phyloP scores from a whole-genome alignment of 2,329 filamentous ascomycete genomes.

The Fonsecaea erecta region DNA sequence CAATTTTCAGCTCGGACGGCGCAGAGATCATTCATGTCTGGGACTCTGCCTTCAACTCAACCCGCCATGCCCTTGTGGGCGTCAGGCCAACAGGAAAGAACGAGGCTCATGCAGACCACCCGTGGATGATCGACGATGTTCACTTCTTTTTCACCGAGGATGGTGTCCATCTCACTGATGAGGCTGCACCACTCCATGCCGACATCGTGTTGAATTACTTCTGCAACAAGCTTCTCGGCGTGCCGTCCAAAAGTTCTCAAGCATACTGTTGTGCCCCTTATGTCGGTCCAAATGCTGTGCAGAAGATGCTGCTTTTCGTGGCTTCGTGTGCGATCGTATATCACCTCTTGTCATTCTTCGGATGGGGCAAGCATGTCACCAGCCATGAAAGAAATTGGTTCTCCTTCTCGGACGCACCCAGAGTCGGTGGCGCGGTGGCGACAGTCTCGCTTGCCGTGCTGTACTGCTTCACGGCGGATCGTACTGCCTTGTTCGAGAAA shows the following conservation, averaged over 20 bases:
- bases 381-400: not conserved
- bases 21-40: constrained; percentile 4
- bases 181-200: constrained; percentile 54
- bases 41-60: constrained; percentile 11
- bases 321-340: constrained; percentile 7
- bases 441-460: constrained; percentile 39
- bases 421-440: constrained; percentile 1
- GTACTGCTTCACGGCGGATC: constrained; percentile 61
- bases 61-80: not conserved
- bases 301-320: constrained; percentile 40
- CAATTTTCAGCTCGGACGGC: constrained; percentile 2
- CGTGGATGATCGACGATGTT: constrained; percentile 52
- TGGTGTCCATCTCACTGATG: constrained; percentile 56
- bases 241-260: constrained; percentile 51
- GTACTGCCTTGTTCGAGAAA: constrained; percentile 60
- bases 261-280: constrained; percentile 61
- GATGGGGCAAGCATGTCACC: not conserved
- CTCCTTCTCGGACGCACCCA: not conserved
- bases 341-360: constrained; percentile 5
- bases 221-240: constrained; percentile 56
- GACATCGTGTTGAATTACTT: constrained; percentile 60
- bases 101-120: constrained; percentile 43
- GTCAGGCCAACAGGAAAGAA: constrained; percentile 39
- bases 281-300: constrained; percentile 29
- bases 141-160: constrained; percentile 50